Base-by-base conservation (phyloP, 352 stramenopile genomes). In the Phytopythium sindhum region DNA sequence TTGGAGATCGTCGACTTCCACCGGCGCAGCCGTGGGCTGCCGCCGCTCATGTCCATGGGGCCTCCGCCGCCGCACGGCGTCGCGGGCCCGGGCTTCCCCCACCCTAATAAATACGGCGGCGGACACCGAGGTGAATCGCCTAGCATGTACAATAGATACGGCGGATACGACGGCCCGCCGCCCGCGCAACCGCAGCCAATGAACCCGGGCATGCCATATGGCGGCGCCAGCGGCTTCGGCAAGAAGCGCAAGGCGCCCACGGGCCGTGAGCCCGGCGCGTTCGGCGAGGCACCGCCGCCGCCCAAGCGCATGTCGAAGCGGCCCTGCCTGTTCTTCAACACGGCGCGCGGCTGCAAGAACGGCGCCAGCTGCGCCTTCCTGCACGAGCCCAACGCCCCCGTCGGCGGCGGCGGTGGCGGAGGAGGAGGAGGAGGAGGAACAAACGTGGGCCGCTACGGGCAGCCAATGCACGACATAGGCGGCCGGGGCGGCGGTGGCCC, bases 1-100 rank as follows among this genome's bases (percentile, higher is more conserved):
- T 67, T 87, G 51, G 84, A 95, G 69, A 90, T 95, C 60, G 69
- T 95, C 60, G 80, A 90, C 57, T 74, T 80, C 45, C 84, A 84
- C 57, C 72, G 73, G 51, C 81, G 81, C 33, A 75, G 72, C 39
- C 70, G 67, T 31, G 77, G 60, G 31, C 69, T 72, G 53, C 57
- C 63, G 53, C 69, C 72, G 28, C 74, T 63, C 50, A 66, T 69
- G 65, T 6, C 29, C 4, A 61, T 61, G 55, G 24, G 7, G 11
- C 26, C 50, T 26, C 17, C n/a, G 28, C 50, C 50, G 26, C 48
- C 48, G 28, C 31, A 39, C 9, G 29, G 10, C n/a, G 19, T 24
- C 23, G 61, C 57, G 47, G 65, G 68, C 60, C 64, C 71, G 61
- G 64, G 63, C 39, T 80, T 65, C 55, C 9, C 12, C 12, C 33